Evolutionary conservation across 2,329 filamentous ascomycete genomes (phyloP).

Genomic region (Colletotrichum liriopes): DNA sequence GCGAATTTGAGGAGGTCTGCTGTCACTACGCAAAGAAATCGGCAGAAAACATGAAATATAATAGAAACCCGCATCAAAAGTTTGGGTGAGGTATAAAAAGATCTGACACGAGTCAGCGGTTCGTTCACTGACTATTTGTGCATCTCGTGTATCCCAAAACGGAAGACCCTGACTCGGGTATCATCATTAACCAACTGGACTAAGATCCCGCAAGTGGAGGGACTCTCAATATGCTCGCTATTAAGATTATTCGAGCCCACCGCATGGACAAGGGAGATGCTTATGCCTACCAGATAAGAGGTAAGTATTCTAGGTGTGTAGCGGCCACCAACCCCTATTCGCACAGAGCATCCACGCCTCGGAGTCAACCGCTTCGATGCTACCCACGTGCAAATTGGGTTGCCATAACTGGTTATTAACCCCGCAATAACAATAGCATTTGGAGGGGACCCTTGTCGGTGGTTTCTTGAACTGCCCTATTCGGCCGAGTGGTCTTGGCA

Average conservation of each 20-base stretch:
- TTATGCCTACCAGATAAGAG: neutral
- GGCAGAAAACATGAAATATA: neutral
- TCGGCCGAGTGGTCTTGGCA: conserved; percentile 10
- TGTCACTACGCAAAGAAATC: neutral
- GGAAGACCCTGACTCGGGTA: conserved; percentile 10
- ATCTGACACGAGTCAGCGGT: neutral
- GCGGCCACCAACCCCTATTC: conserved; percentile 10
- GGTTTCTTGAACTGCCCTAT: conserved; percentile 22
- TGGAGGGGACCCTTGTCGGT: conserved; percentile 9
- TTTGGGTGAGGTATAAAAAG: neutral
- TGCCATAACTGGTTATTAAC: conserved; percentile 5
- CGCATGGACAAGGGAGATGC: neutral
- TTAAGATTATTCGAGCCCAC: neutral
- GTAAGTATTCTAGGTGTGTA: neutral
- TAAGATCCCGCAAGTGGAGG: neutral
- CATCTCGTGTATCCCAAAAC: neutral
- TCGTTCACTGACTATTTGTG: neutral
- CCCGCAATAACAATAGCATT: neutral
- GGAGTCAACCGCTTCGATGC: neutral
- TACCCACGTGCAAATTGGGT: conserved; percentile 17
- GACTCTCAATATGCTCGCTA: neutral
- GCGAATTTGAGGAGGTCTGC: too few species aligned
- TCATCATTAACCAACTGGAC: neutral
- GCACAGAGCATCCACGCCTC: neutral
- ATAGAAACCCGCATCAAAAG: neutral